Percentiles rank a stretch among this genome's conserved stretches.
Evolutionary conservation across 495 filamentous ascomycete species (phyloP).

Genomic region (Hamigera avellanea): DNA sequence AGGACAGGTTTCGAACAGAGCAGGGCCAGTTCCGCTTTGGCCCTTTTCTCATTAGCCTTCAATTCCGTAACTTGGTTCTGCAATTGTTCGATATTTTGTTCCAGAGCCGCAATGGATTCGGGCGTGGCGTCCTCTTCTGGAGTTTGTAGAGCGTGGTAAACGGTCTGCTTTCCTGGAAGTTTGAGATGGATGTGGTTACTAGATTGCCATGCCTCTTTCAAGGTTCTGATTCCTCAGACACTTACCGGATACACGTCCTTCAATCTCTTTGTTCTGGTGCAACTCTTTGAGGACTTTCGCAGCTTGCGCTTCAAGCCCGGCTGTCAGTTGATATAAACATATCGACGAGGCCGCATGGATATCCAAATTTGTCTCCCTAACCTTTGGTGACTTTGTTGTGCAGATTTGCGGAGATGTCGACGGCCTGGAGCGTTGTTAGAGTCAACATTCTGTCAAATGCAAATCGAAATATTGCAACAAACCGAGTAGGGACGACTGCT

Average conservation of each 20-base stretch:
- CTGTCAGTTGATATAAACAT: neutral
- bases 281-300: constrained; percentile 52
- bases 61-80: constrained; percentile 35
- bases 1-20: constrained; percentile 40
- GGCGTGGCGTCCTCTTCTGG: constrained; percentile 29
- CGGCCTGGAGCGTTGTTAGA: constrained; percentile 31
- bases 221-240: neutral
- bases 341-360: too few relatives aligned
- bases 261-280: constrained; percentile 47
- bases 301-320: constrained; percentile 49
- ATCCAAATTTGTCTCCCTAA: constrained; percentile 11
- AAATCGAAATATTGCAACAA: constrained; percentile 3
- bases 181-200: neutral
- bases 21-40: constrained; percentile 33
- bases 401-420: constrained; percentile 53
- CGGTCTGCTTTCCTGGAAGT: constrained; percentile 46
- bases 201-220: neutral
- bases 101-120: constrained; percentile 34
- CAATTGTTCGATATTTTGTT: constrained; percentile 37
- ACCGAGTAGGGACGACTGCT: constrained; percentile 51
- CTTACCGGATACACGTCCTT: constrained; percentile 44
- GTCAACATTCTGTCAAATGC: neutral
- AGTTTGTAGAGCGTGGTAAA: constrained; percentile 51
- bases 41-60: constrained; percentile 39
- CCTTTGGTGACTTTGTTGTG: constrained; percentile 58